phyloP scores from a whole-genome alignment of 371 early-diverging fungal genomes.

The Zancudomyces culisetae region DNA sequence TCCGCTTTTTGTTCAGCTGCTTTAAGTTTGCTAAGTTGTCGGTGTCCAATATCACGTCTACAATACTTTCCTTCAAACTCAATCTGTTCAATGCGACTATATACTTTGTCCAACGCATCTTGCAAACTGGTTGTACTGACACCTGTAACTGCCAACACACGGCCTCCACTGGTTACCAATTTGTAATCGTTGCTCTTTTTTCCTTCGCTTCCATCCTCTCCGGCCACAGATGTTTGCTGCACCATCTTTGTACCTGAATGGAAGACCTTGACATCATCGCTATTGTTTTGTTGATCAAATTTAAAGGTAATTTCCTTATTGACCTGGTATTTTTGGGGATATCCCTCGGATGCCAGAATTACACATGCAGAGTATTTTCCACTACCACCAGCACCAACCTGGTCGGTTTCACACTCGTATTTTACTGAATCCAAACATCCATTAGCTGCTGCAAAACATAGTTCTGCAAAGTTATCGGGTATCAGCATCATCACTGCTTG shows the following conservation, averaged over 20 bases:
- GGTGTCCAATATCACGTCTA: conserved; percentile 82
- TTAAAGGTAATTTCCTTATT: conserved; percentile 51
- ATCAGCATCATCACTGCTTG: conserved; percentile 84
- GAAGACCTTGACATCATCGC: conserved; percentile 51
- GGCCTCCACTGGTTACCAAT: conserved; percentile 81
- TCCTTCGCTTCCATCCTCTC: too few species aligned
- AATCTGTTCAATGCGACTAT: conserved; percentile 42
- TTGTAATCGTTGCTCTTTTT: conserved; percentile 25
- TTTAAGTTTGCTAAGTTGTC: conserved; percentile 25
- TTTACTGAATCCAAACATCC: conserved; percentile 77
- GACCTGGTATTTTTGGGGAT: conserved; percentile 73
- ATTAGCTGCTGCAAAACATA: conserved; percentile 72
- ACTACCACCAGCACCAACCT: too few species aligned
- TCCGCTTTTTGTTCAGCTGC: conserved; percentile 12
- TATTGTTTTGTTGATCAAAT: neutral
- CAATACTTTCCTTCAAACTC: conserved; percentile 67
- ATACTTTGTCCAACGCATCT: conserved; percentile 56
- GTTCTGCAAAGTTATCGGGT: conserved; percentile 69
- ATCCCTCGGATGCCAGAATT: conserved; percentile 78
- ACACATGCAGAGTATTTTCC: conserved; percentile 85
- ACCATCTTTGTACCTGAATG: conserved; percentile 98
- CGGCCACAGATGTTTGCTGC: too few species aligned
- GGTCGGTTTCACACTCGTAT: conserved; percentile 43
- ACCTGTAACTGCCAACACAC: conserved; percentile 84
- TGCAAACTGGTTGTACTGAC: conserved; percentile 39